phyloP scores from a whole-genome alignment of 306 rosid species.

The Glycine soja region DNA sequence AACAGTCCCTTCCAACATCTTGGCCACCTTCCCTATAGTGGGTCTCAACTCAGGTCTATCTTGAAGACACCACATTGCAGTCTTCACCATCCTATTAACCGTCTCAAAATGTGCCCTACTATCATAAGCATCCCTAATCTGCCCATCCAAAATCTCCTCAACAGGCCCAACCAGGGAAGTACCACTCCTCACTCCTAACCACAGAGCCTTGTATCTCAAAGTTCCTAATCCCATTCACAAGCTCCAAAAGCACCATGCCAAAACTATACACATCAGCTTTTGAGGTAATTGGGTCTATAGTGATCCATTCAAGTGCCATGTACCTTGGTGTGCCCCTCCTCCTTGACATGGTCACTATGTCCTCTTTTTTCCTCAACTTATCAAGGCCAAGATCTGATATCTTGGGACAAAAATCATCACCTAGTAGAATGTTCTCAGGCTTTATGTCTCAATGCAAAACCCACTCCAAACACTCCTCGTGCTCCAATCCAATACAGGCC shows the following conservation, averaged over 20 bases:
- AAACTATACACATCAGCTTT: slow-evolving; percentile 92
- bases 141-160: slow-evolving; percentile 78
- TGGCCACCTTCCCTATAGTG: slow-evolving; percentile 95
- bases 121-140: slow-evolving; percentile 67
- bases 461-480: slow-evolving; percentile 96
- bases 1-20: slow-evolving; percentile 92
- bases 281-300: slow-evolving; percentile 72
- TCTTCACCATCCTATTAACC: slow-evolving; percentile 85
- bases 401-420: slow-evolving; percentile 88
- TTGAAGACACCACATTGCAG: slow-evolving; percentile 97
- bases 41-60: slow-evolving; percentile 85
- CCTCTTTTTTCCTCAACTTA: slow-evolving; percentile 78
- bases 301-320: slow-evolving; percentile 93
- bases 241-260: slow-evolving; percentile 87
- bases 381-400: slow-evolving; percentile 91
- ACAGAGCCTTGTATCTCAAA: slow-evolving; percentile 56
- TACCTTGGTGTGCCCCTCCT: slow-evolving; percentile 91
- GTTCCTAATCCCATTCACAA: slow-evolving; percentile 76
- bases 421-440: slow-evolving; percentile 83
- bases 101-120: slow-evolving; percentile 61
- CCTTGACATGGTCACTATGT: slow-evolving; percentile 75
- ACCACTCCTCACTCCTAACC: slow-evolving; percentile 73
- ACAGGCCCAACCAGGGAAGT: slow-evolving; percentile 87
- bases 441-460: slow-evolving; percentile 92
- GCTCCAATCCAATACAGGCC: slow-evolving; percentile 70